A percentile compares a stretch with the other conserved stretches of the same genome.
phyloP scores from a whole-genome alignment of 768 basidiomycete genomes.

The Dacryopinax primogenitus region DNA sequence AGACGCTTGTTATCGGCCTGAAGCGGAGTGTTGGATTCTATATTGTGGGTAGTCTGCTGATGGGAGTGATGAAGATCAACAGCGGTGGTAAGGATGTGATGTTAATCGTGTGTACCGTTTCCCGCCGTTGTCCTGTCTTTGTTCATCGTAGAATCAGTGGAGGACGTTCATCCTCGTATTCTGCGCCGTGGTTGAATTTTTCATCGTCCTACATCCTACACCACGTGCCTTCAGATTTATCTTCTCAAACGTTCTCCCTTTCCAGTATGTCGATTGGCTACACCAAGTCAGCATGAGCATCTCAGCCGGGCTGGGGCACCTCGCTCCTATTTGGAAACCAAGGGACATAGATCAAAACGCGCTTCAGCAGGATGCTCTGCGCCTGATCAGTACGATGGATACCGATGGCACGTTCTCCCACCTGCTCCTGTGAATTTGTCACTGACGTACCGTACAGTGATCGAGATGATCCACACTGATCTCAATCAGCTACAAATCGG shows the following conservation, averaged over 20 bases:
- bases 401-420: not conserved
- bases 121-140: not conserved
- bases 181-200: not conserved
- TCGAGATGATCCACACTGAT: not conserved
- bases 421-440: not conserved
- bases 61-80: conserved; percentile 6
- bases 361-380: not conserved
- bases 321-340: not conserved
- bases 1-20: not conserved
- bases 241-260: not conserved
- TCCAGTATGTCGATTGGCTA: conserved; percentile 4
- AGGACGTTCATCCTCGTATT: not conserved
- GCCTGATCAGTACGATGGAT: not conserved
- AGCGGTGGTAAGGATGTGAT: conserved; percentile 7
- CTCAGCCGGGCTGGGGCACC: not conserved
- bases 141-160: not conserved
- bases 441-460: not conserved
- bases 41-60: not conserved
- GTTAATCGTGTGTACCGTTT: not conserved
- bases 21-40: conserved; percentile 7
- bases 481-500: not conserved
- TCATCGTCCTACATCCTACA: not conserved
- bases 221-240: not conserved
- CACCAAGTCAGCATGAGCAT: conserved; percentile 7
- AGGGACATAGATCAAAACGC: not conserved